Conservation (phyloP, 768 basidiomycete genomes). For the Mycena polygramma region DNA sequence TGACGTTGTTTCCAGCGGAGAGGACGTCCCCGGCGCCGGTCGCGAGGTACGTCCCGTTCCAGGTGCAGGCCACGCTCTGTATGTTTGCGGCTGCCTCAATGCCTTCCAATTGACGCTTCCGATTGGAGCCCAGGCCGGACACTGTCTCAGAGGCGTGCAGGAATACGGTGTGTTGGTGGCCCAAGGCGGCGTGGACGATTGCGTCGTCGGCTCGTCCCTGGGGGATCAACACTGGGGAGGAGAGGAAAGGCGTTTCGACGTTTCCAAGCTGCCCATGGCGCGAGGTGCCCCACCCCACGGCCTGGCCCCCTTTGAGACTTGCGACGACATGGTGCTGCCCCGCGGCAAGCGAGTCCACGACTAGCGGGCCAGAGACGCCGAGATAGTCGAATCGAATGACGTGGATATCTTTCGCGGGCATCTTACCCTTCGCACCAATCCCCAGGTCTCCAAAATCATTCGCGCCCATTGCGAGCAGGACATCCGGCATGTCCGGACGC, state of each 20-base stretch:
- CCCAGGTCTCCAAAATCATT: conserved; percentile 91
- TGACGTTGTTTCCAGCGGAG: conserved; percentile 68
- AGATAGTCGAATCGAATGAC: conserved; percentile 59
- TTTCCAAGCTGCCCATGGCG: conserved; percentile 88
- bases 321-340: conserved; percentile 83
- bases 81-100: conserved; percentile 45
- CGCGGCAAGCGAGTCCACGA: conserved; percentile 63
- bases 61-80: conserved; percentile 69
- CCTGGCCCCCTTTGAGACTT: conserved; percentile 51
- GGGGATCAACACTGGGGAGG: conserved; percentile 53
- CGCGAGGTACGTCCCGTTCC: conserved; percentile 82
- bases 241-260: conserved; percentile 42
- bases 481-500: conserved; percentile 55
- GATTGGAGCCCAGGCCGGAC: conserved; percentile 74
- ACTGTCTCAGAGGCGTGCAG: conserved; percentile 70
- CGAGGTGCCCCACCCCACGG: conserved; percentile 87
- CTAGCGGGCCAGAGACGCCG: conserved; percentile 40
- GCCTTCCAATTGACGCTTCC: conserved; percentile 74
- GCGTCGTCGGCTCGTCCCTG: conserved; percentile 46
- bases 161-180: conserved; percentile 61
- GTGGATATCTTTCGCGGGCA: conserved; percentile 48
- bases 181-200: conserved; percentile 53
- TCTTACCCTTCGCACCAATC: conserved; percentile 49
- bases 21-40: conserved; percentile 45
- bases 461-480: conserved; percentile 83